Evolutionary conservation across 768 basidiomycete species (phyloP).

Genomic region (Suillus luteus): DNA sequence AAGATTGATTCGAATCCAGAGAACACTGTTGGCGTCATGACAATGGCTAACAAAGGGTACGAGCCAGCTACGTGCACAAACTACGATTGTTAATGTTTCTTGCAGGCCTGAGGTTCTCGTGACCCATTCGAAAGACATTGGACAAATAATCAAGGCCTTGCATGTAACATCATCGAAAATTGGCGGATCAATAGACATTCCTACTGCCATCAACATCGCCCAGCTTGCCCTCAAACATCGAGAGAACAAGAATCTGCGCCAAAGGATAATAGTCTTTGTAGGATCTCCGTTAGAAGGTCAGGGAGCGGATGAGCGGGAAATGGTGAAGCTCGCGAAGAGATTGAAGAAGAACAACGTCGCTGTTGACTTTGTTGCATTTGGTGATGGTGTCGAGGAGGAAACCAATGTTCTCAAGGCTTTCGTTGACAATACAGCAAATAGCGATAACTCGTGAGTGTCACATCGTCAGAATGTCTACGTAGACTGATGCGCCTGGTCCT

Average conservation of each 20-base stretch:
- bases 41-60: constrained; percentile 96
- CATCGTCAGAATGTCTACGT: not conserved
- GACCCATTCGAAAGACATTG: constrained; percentile 93
- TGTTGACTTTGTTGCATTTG: constrained; percentile 88
- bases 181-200: constrained; percentile 81
- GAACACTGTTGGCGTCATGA: constrained; percentile 97
- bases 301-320: constrained; percentile 72
- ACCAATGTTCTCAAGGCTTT: constrained; percentile 76
- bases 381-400: constrained; percentile 82
- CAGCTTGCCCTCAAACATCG: constrained; percentile 97
- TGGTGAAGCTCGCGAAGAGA: constrained; percentile 92
- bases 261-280: constrained; percentile 93
- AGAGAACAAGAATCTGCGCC: constrained; percentile 97
- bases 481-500: constrained; percentile 6
- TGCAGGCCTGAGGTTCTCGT: constrained; percentile 91
- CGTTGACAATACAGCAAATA: constrained; percentile 76
- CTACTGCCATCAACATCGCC: constrained; percentile 90
- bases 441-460: constrained; percentile 81
- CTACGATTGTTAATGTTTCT: not conserved
- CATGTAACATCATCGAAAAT: constrained; percentile 73
- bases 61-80: constrained; percentile 6
- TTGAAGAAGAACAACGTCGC: constrained; percentile 99
- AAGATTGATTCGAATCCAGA: constrained; percentile 97
- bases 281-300: constrained; percentile 81
- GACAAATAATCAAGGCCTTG: constrained; percentile 82